A percentile compares a stretch with the other conserved stretches of the same genome.
These are phyloP conservation scores for Phaffomyces opuntiae DNA, from an alignment of 805 yeast genomes.

Conservation along the genomic window DNA sequence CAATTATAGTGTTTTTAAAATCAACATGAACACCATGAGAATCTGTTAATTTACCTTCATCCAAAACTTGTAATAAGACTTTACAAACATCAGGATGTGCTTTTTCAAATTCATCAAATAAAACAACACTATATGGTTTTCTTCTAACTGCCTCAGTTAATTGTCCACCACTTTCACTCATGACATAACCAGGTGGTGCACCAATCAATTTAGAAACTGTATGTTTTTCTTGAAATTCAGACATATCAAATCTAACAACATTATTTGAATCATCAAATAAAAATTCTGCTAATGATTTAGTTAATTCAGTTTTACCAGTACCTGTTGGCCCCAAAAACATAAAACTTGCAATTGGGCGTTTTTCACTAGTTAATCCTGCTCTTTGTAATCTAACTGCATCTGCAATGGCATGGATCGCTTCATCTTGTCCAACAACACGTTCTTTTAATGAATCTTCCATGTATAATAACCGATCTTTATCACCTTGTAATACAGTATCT, in stretches of 20 bases:
- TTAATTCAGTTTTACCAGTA: slow-evolving; percentile 95
- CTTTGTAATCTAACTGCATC: slow-evolving; percentile 95
- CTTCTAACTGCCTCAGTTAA: slow-evolving; percentile 93
- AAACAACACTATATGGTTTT: slow-evolving; percentile 86
- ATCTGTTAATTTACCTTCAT: slow-evolving; percentile 92
- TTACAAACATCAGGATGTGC: slow-evolving; percentile 96
- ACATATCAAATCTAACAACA: slow-evolving; percentile 92
- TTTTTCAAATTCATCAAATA: slow-evolving; percentile 95
- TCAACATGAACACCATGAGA: slow-evolving; percentile 93
- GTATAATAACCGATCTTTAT: slow-evolving; percentile 78
- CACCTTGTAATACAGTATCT: slow-evolving; percentile 86
- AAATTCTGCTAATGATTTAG: slow-evolving; percentile 88
- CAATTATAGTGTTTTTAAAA: slow-evolving; percentile 89
- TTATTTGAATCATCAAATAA: slow-evolving; percentile 83
- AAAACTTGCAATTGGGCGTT: slow-evolving; percentile 93
- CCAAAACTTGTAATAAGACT: slow-evolving; percentile 82
- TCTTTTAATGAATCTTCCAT: slow-evolving; percentile 78
- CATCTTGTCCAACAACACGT: slow-evolving; percentile 92
- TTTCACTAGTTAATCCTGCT: slow-evolving; percentile 92
- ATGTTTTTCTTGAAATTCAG: slow-evolving; percentile 95
- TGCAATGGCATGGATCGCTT: slow-evolving; percentile 81
- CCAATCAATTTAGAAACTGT: slow-evolving; percentile 88
- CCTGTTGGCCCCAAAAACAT: slow-evolving; percentile 98
- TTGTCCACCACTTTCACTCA: slow-evolving; percentile 91
- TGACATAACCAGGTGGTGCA: slow-evolving; percentile 97